Evolutionary conservation across 352 stramenopile species (phyloP).

Genomic region (Phytophthora colocasiae): DNA sequence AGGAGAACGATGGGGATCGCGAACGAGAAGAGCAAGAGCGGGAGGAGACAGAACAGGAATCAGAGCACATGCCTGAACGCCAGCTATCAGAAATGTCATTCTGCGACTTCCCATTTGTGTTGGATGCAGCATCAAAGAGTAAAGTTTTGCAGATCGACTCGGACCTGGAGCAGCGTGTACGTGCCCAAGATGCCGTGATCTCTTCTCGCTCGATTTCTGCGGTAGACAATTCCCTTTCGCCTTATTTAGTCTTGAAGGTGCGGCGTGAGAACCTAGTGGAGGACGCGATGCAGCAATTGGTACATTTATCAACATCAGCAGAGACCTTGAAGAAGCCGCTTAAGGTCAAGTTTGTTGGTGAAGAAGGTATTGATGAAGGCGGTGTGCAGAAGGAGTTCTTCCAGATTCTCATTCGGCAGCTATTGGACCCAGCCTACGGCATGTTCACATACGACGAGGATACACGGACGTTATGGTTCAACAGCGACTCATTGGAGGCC

Average conservation of each 20-base stretch:
- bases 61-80: slow-evolving; percentile 44
- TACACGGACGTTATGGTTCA: slow-evolving; percentile 80
- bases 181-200: slow-evolving; percentile 62
- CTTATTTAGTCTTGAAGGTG: slow-evolving; percentile 73
- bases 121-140: slow-evolving; percentile 83
- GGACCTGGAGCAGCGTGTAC: slow-evolving; percentile 70
- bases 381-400: slow-evolving; percentile 88
- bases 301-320: slow-evolving; percentile 53
- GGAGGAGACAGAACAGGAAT: slow-evolving; percentile 14
- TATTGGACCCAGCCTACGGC: slow-evolving; percentile 76
- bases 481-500: slow-evolving; percentile 79
- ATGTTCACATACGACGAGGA: slow-evolving; percentile 87
- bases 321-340: slow-evolving; percentile 82
- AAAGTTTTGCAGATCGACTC: slow-evolving; percentile 81
- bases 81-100: slow-evolving; percentile 84
- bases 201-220: slow-evolving; percentile 40
- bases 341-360: slow-evolving; percentile 86
- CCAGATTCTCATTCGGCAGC: slow-evolving; percentile 78
- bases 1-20: slow-evolving; percentile 22
- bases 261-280: slow-evolving; percentile 80
- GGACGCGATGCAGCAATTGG: slow-evolving; percentile 76
- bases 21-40: slow-evolving; percentile 25
- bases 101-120: slow-evolving; percentile 82
- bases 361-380: slow-evolving; percentile 85
- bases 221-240: slow-evolving; percentile 38